Evolutionary conservation across 2,329 filamentous ascomycete genomes (phyloP), one percentile per base, ranked within the genome.

Genomic region (Colletotrichum spinosum): DNA sequence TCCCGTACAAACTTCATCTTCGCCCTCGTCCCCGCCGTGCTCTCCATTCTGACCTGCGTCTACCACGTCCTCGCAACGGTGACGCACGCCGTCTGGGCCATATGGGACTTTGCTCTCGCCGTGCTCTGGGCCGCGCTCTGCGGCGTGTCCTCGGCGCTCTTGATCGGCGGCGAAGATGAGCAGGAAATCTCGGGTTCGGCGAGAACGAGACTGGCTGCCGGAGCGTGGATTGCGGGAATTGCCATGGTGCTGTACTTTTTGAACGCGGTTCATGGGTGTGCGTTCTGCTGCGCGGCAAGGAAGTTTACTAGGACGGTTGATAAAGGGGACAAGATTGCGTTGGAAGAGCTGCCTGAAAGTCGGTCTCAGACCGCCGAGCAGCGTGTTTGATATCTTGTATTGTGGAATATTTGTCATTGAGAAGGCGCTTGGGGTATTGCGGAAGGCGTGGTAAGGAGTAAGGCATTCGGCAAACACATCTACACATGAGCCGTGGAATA

Each of bases 41-140:
- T 67, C 5, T 65, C 60, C 1, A 46, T 63, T 1, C n/a, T 65
- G 4, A 65, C 65, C 3, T 63, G 45, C 35, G 50, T 53, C 6
- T 64, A 65, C 10, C 55, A 65, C 51, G 38, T 45, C 34, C 50
- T 67, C 8, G 61, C 52, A 13, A 67, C 65, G 4, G 60, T 60
- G 2, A 67, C 60, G 0, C 65, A 59, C 46, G 60, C 60, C 13
- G 65, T 55, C 5, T 67, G 55, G 65, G 64, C 54, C 33, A 53
- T 60, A 4, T 67, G 55, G 65, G 60, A 67, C 50, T 65, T 58
- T 8, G 37, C 51, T 3, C 45, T 65, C 17, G 60, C 60, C 15
- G 37, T 65, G 11, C 52, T 67, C 51, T 65, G 65, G 65, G 65
- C 60, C 38, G 65, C 65, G 10, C 55, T 67, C 25, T 55, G 50